Percentiles rank a stretch among this genome's conserved stretches.
Evolutionary conservation across 2,329 filamentous ascomycete species (phyloP).

Genomic region (Talaromyces rugulosus): DNA sequence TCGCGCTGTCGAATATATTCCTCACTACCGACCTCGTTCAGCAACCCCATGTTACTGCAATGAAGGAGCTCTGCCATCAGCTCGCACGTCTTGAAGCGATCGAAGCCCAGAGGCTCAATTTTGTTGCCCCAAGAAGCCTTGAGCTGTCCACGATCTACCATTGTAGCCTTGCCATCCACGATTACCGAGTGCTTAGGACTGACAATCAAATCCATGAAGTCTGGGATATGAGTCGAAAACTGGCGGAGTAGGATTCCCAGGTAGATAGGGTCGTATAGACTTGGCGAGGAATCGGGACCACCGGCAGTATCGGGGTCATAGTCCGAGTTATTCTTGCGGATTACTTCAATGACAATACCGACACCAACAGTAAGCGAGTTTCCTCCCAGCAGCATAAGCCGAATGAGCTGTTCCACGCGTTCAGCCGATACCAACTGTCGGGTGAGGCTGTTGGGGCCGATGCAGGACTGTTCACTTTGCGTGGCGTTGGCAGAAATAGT

Average conservation of each 20-base stretch:
- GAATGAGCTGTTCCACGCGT: slow-evolving; percentile 80
- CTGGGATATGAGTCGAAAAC: slow-evolving; percentile 85
- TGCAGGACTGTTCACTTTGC: slow-evolving; percentile 97
- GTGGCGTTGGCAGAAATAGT: slow-evolving; percentile 98
- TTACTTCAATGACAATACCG: slow-evolving; percentile 96
- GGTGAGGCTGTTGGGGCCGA: slow-evolving; percentile 94
- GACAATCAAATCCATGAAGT: slow-evolving; percentile 88
- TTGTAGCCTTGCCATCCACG: slow-evolving; percentile 53
- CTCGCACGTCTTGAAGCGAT: slow-evolving; percentile 98
- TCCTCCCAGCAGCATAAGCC: slow-evolving; percentile 87
- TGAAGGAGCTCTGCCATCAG: slow-evolving; percentile 96
- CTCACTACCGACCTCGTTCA: slow-evolving; percentile 89
- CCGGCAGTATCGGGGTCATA: slow-evolving; percentile 90
- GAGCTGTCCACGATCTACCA: slow-evolving; percentile 68
- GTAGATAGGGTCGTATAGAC: slow-evolving; percentile 89
- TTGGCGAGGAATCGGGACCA: slow-evolving; percentile 73
- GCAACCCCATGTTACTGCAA: slow-evolving; percentile 95
- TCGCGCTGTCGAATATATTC: slow-evolving; percentile 78
- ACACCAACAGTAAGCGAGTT: slow-evolving; percentile 95
- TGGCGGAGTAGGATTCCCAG: slow-evolving; percentile 82
- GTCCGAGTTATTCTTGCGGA: slow-evolving; percentile 98
- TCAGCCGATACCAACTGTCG: slow-evolving; percentile 84
- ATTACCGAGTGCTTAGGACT: slow-evolving; percentile 60
- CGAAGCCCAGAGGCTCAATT: slow-evolving; percentile 92
- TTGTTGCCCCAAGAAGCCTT: slow-evolving; percentile 84